Conservation (phyloP, 2,329 filamentous ascomycete species). For the Epichloe gansuensis region DNA sequence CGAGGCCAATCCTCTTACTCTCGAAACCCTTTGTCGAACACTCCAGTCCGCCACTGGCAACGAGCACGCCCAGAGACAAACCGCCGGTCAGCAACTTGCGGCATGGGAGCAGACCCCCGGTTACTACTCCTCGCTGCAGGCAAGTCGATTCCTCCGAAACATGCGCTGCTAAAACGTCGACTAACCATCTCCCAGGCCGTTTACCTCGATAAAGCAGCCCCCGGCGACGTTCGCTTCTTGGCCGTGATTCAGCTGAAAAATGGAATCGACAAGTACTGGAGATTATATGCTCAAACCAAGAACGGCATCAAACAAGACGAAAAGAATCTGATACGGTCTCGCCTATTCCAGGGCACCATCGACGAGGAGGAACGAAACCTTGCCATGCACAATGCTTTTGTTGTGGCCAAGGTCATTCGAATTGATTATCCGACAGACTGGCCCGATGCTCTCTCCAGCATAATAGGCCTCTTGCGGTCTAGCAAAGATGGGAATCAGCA, state of each 20-base stretch:
- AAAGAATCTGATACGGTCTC: constrained; percentile 61
- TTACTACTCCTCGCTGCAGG: constrained; percentile 59
- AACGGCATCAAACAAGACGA: constrained; percentile 63
- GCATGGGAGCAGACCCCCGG: constrained; percentile 56
- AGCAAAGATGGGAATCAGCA: constrained; percentile 40
- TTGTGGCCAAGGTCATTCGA: constrained; percentile 75
- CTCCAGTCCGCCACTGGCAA: constrained; percentile 51
- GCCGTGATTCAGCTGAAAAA: constrained; percentile 94
- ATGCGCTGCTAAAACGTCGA: neutral
- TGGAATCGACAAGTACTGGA: constrained; percentile 90
- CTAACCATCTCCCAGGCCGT: constrained; percentile 41
- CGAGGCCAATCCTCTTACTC: constrained; percentile 60
- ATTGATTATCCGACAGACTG: constrained; percentile 85
- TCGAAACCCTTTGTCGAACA: constrained; percentile 49
- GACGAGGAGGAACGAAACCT: constrained; percentile 63
- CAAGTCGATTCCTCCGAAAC: constrained; percentile 17
- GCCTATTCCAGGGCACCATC: constrained; percentile 63
- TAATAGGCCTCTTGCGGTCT: constrained; percentile 51
- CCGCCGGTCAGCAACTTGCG: constrained; percentile 56
- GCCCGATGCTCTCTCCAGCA: constrained; percentile 47
- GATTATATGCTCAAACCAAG: constrained; percentile 40
- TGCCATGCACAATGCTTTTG: constrained; percentile 76
- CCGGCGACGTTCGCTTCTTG: constrained; percentile 69
- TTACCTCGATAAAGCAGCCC: constrained; percentile 68
- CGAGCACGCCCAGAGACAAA: constrained; percentile 49